Conservation (phyloP, 768 basidiomycete species). For the Phaffia australis region DNA sequence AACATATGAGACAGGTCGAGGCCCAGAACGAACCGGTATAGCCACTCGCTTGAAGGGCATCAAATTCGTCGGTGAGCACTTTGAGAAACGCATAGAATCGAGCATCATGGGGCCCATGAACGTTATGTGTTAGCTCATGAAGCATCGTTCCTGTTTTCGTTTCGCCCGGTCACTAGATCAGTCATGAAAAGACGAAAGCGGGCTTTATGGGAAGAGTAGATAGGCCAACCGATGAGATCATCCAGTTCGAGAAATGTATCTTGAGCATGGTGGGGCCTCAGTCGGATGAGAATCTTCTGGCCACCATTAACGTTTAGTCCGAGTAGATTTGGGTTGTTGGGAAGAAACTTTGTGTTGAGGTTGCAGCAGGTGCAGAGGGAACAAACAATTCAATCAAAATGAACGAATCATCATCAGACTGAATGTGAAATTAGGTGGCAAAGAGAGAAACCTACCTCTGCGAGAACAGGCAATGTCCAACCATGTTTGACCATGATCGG, state of each 20-base stretch:
- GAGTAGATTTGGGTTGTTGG: conserved; percentile 57
- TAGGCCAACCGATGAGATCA: conserved; percentile 68
- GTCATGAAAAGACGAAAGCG: background rate
- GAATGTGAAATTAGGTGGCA: conserved; percentile 27
- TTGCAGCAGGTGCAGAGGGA: background rate
- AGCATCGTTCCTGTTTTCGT: background rate
- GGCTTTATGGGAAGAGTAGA: conserved; percentile 59
- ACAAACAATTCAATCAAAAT: conserved; percentile 26
- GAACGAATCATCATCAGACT: conserved; percentile 27
- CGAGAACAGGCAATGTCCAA: conserved; percentile 49
- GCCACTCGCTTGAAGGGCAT: conserved; percentile 62
- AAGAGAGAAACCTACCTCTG: conserved; percentile 43
- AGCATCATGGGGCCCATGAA: conserved; percentile 77
- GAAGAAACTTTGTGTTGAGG: conserved; percentile 62
- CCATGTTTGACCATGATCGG: conserved; percentile 81
- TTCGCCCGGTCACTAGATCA: too few species aligned
- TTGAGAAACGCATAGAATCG: conserved; percentile 42
- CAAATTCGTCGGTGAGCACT: conserved; percentile 72
- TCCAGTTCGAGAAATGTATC: conserved; percentile 66
- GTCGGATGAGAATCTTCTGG: conserved; percentile 66
- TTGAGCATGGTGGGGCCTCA: conserved; percentile 59
- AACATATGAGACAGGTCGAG: conserved; percentile 4
- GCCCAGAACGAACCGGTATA: conserved; percentile 50
- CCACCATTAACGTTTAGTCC: conserved; percentile 61
- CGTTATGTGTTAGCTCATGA: conserved; percentile 69